Evolutionary conservation across 2,329 filamentous ascomycete genomes (phyloP).

Genomic region (Didymella arachidicola): DNA sequence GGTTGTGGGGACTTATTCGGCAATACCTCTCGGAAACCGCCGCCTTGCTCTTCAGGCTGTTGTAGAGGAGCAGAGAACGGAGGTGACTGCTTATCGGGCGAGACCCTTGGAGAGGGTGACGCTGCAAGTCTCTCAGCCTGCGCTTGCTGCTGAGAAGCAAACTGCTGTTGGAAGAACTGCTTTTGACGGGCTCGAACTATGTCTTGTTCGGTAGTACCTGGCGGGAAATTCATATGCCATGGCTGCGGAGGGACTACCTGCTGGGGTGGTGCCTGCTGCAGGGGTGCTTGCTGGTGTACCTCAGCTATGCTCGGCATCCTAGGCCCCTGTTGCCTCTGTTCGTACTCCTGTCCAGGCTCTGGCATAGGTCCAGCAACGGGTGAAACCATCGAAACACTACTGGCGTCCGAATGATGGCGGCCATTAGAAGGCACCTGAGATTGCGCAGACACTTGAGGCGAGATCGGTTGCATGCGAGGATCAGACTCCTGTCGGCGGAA

Average conservation of each 20-base stretch:
- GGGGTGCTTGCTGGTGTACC: slow-evolving; percentile 28
- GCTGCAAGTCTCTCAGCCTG: slow-evolving; percentile 41
- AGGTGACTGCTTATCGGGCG: slow-evolving; percentile 33
- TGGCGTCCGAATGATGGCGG: slow-evolving; percentile 40
- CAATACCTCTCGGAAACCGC: slow-evolving; percentile 47
- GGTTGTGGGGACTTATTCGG: slow-evolving; percentile 43
- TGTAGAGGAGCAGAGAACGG: slow-evolving; percentile 21
- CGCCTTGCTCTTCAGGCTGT: slow-evolving; percentile 27
- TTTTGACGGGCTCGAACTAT: slow-evolving; percentile 48
- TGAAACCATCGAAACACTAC: slow-evolving; percentile 41
- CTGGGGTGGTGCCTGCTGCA: slow-evolving; percentile 23
- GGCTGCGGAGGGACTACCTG: slow-evolving; percentile 32
- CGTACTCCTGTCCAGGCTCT: slow-evolving; percentile 25
- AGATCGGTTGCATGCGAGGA: slow-evolving; percentile 41
- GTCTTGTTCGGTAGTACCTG: slow-evolving; percentile 47
- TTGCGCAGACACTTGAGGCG: slow-evolving; percentile 45
- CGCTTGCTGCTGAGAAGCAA: slow-evolving; percentile 43
- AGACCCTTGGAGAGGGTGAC: slow-evolving; percentile 43
- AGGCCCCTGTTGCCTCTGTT: slow-evolving; percentile 34
- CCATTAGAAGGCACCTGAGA: slow-evolving; percentile 34
- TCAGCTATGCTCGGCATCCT: slow-evolving; percentile 50
- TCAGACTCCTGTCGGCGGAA: slow-evolving; percentile 38
- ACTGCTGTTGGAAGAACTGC: slow-evolving; percentile 47
- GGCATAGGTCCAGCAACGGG: slow-evolving; percentile 39
- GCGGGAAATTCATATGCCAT: slow-evolving; percentile 47